Base-by-base conservation (phyloP, 306 rosid species). In the Quercus mongolica region DNA sequence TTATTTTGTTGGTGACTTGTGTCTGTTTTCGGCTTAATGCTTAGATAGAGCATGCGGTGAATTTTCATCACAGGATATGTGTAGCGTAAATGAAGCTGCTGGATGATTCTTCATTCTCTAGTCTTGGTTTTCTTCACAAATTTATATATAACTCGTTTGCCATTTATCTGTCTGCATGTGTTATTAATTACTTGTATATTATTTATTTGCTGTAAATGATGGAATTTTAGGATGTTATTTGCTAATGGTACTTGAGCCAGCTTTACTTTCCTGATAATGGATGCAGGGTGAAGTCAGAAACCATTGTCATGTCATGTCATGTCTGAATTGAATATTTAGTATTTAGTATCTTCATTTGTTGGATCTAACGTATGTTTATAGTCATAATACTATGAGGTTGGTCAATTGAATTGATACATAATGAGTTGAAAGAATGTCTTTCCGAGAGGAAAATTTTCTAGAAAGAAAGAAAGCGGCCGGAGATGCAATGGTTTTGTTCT, bases 1-100 rank as follows among this genome's bases (percentile, higher is more conserved):
- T 55, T 71, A 55, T 85, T 81, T 58, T 33, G 23, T 56, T 85
- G 59, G 55, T 70, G 51, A 30, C 54, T 74, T 56, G 26, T 76
- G 15, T 57, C 33, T 56, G 56, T 46, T 30, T 57, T 51, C 18
- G 67, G 74, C 33, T 78, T 80, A 18, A 31, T 19, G 51, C 71
- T 67, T 67, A 17, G 49, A 31, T 63, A 33, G 41, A 14, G 70
- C 70, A 30, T 64, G 49, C 71, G 18, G 1, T 31, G 54, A 49
- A 12, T 49, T 49, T 49, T 49, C 54, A 3, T 49, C 54, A 49
- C 54, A 49, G 54, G 54, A 49, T 49, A 49, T 49, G 54, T 13
- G 54, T 49, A 26, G 71, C 46, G 21, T 31, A 15, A n/a, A 23
- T 71, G 73, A 30, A 15, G 77, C 61, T 74, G 71, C 61, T 59